Conservation (phyloP, 441 rosid genomes). For the Brassica hybrid region DNA sequence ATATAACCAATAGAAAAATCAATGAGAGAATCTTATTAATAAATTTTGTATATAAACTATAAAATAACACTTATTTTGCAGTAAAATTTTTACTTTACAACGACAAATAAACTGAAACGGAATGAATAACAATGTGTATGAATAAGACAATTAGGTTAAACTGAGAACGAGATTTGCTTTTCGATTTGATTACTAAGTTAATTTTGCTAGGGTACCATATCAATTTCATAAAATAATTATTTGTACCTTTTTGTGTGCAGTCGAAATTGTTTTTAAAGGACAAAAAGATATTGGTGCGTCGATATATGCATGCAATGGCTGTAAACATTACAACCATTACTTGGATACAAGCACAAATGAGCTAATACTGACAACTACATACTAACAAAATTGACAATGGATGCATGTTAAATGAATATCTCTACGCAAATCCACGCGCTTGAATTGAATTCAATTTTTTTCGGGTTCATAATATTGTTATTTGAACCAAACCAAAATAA, state of each 20-base stretch:
- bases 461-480: no score
- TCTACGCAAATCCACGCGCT: no score
- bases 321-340: not conserved
- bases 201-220: not conserved
- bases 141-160: not conserved
- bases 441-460: no score
- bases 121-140: not conserved
- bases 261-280: not conserved
- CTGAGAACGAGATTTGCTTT: not conserved
- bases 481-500: no score
- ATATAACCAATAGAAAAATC: no score
- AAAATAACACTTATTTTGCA: no score
- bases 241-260: not conserved
- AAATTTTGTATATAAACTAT: no score
- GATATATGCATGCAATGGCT: not conserved
- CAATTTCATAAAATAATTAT: not conserved
- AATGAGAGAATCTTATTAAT: no score
- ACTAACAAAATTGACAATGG: no score
- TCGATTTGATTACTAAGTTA: not conserved
- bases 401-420: no score
- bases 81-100: no score
- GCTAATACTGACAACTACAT: not conserved
- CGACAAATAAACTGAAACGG: no score
- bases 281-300: not conserved
- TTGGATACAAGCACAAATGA: not conserved